These are phyloP conservation scores for Cyanodermella asteris DNA, from an alignment of 2,329 filamentous ascomycete genomes.

Conservation along the genomic window DNA sequence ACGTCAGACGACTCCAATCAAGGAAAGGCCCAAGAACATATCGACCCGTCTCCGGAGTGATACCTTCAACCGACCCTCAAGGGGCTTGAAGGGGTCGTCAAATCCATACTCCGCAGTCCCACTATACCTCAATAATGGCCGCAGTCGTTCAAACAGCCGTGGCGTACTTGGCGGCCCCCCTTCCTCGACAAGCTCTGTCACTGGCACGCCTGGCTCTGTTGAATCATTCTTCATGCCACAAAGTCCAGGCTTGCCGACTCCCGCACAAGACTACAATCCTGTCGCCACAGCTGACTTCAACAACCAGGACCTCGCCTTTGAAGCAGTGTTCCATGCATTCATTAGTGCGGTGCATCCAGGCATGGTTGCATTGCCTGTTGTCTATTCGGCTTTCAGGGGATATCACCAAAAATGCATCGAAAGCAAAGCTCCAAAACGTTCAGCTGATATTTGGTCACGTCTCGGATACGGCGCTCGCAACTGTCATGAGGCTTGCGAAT, in stretches of 20 bases:
- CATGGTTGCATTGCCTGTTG: slow-evolving; percentile 46
- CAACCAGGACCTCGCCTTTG: too few species aligned
- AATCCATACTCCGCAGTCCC: slow-evolving; percentile 13
- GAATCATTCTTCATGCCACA: slow-evolving; percentile 51
- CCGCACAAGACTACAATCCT: too few species aligned
- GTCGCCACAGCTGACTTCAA: too few species aligned
- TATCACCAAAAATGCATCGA: slow-evolving; percentile 56
- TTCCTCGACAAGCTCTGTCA: slow-evolving; percentile 24
- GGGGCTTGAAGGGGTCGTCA: slow-evolving; percentile 12
- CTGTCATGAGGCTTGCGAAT: slow-evolving; percentile 51
- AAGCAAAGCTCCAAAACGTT: too few species aligned
- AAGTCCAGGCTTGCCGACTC: too few species aligned
- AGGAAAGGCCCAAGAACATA: slow-evolving; percentile 2
- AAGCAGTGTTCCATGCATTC: slow-evolving; percentile 58
- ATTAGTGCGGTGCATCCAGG: slow-evolving; percentile 53
- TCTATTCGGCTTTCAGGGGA: too few species aligned
- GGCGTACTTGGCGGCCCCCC: slow-evolving; percentile 23
- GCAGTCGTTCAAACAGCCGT: slow-evolving; percentile 27
- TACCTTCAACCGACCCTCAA: too few species aligned
- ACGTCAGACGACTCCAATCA: too few species aligned
- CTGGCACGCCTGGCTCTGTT: slow-evolving; percentile 56
- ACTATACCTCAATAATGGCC: slow-evolving; percentile 14
- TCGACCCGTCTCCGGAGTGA: not conserved
- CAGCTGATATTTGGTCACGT: slow-evolving; percentile 45
- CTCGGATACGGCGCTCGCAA: slow-evolving; percentile 50